A percentile compares a stretch with the other conserved stretches of the same genome.
These are phyloP conservation scores for Garcia nutans DNA, from an alignment of 345 rosid genomes.

Conservation along the genomic window DNA sequence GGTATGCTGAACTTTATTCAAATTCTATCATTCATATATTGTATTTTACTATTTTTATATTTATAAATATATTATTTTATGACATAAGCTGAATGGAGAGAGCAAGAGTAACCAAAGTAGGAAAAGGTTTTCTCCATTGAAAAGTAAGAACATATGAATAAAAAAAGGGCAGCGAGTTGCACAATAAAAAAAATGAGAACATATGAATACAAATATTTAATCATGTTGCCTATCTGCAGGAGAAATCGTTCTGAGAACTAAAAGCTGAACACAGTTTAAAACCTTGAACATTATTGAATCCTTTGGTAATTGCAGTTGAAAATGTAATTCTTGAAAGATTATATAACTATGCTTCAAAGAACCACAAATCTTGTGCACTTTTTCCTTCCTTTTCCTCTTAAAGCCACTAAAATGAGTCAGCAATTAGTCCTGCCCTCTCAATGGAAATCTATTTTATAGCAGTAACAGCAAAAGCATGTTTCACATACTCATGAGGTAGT, in stretches of 20 bases:
- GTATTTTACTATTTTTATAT: background rate
- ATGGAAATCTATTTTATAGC: no score
- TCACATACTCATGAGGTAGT: no score
- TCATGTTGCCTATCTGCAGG: background rate
- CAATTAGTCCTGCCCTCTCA: background rate
- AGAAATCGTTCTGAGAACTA: background rate
- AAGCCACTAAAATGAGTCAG: background rate
- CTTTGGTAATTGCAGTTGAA: background rate
- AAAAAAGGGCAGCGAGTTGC: background rate
- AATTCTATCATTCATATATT: background rate
- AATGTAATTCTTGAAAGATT: background rate
- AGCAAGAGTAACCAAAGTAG: background rate
- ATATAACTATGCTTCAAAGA: background rate
- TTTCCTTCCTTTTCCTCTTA: background rate
- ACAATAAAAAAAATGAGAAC: background rate
- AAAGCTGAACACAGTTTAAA: background rate
- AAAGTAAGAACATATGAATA: background rate
- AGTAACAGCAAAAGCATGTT: no score
- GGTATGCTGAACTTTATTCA: constrained; percentile 30
- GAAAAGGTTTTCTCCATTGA: background rate
- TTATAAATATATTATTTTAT: background rate
- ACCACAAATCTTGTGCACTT: background rate
- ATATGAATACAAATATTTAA: background rate
- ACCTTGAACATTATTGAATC: background rate
- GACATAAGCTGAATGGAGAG: background rate